A percentile compares a stretch with the other conserved stretches of the same genome.
Conservation (phyloP, 352 stramenopile genomes). For the Globisporangium nagaii region DNA sequence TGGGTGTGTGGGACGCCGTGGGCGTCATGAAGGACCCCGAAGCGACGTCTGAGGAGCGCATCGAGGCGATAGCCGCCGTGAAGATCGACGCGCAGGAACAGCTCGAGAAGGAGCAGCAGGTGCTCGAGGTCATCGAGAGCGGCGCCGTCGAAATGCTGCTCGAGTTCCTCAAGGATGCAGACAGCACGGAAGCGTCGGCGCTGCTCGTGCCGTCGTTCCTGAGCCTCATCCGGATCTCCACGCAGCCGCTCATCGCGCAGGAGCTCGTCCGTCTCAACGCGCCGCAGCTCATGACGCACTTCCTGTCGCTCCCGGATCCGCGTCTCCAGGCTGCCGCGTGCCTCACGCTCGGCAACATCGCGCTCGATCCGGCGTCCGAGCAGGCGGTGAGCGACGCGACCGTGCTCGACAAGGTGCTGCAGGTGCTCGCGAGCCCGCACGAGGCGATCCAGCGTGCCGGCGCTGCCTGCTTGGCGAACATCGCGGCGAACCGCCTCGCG, state of each 20-base stretch:
- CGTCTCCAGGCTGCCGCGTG: conserved; percentile 58
- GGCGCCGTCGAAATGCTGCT: conserved; percentile 37
- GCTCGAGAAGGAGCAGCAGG: conserved; percentile 28
- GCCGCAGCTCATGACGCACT: conserved; percentile 27
- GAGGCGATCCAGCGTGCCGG: conserved; percentile 57
- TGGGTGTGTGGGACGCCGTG: conserved; percentile 18
- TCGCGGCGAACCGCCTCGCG: conserved; percentile 33
- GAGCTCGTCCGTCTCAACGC: conserved; percentile 55
- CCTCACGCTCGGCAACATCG: conserved; percentile 58
- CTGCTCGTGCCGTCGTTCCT: conserved; percentile 63
- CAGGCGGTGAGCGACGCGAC: conserved; percentile 21
- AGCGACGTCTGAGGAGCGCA: conserved; percentile 20
- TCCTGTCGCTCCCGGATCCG: conserved; percentile 41
- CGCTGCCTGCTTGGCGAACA: conserved; percentile 46
- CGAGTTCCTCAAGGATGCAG: conserved; percentile 41
- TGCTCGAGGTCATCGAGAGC: conserved; percentile 53
- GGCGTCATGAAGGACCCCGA: conserved; percentile 31
- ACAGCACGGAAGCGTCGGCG: conserved; percentile 35
- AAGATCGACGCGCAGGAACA: conserved; percentile 20
- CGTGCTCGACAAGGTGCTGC: conserved; percentile 36
- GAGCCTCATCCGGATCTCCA: conserved; percentile 54
- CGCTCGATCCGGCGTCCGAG: conserved; percentile 31
- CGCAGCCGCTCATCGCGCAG: conserved; percentile 39
- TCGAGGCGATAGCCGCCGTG: conserved; percentile 31
- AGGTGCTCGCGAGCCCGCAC: conserved; percentile 42